Evolutionary conservation across 169 alveolate species (phyloP), one percentile per base, ranked within the genome.

Genomic region (Plasmodium ovale): DNA sequence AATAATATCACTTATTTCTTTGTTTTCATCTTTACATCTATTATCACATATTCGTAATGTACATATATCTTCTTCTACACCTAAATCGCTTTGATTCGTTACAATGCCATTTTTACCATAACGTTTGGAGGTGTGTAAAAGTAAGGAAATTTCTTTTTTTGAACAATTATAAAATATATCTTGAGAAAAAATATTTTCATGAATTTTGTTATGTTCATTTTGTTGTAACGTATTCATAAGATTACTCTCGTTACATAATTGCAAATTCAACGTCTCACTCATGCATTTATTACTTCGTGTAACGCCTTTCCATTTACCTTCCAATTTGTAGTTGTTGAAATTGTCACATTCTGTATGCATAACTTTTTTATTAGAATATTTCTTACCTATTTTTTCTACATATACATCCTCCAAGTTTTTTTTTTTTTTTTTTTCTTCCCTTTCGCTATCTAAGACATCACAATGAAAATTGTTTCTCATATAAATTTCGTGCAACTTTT

Each of bases 1-100:
- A 2, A 82, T 44, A 19, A 82, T 51, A 56, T 82, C 90, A 69
- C 90, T 59, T 39, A 65, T 82, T 12, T 64, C 82, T 65, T 82
- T 82, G 10, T 19, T 23, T 21, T 23, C 69, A 64, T 70, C 82
- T 35, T 29, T 82, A 44, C 90, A 25, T 59, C 70, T 82, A 3
- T 65, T 31, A 27, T 82, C 82, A 65, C 90, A 82, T 29, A 82
- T 53, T 25, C 33, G 19, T 82, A 82, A 23, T 29, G 25, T 49
- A 35, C 71, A 64, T 10, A 49, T 12, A 0, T 37, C 19, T 39
- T 54, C 64, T 25, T 59, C 73, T 1, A 27, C 12, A 4, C 23
- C 23, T 4, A 59, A 56, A 23, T 69, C 42, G 27, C 69, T 67
- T 16, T 82, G 42, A 51, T 82, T 82, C 12, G 82, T 82, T 56